Evolutionary conservation across 305 asterid species (phyloP).

Genomic region (Coffea humblotiana): DNA sequence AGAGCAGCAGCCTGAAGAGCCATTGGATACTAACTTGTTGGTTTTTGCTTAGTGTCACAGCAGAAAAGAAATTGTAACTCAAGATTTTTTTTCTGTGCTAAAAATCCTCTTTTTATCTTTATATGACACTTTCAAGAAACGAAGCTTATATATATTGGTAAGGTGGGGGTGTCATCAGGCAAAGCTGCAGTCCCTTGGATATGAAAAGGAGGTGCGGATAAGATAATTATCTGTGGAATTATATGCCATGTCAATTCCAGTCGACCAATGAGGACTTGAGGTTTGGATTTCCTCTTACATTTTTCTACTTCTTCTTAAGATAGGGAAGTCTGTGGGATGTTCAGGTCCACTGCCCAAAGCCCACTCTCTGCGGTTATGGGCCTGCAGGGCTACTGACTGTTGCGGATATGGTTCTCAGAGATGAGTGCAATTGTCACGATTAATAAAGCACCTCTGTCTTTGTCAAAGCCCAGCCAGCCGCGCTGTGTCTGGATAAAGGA

Average conservation of each 20-base stretch:
- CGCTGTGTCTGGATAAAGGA: no score
- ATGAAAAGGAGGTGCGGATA: constrained; percentile 52
- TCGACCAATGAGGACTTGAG: constrained; percentile 61
- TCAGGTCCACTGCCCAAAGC: constrained; percentile 11
- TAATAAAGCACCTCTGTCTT: background rate
- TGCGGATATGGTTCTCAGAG: background rate
- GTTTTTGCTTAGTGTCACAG: background rate
- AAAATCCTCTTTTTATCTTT: constrained; percentile 5
- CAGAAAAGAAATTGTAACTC: constrained; percentile 9
- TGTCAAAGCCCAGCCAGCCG: no score
- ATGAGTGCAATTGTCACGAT: background rate
- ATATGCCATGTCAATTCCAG: constrained; percentile 41
- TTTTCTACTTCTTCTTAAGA: background rate
- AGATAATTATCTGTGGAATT: constrained; percentile 53
- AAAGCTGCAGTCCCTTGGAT: constrained; percentile 30
- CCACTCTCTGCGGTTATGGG: constrained; percentile 29
- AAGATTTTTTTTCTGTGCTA: constrained; percentile 12
- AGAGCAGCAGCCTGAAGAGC: constrained; percentile 78
- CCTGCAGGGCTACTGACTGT: constrained; percentile 1
- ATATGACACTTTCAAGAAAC: constrained; percentile 18
- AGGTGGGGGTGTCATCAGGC: constrained; percentile 28
- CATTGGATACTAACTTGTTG: constrained; percentile 33
- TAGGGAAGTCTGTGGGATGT: constrained; percentile 8
- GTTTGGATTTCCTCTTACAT: constrained; percentile 55
- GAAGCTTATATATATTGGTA: constrained; percentile 27